Base-by-base conservation (phyloP, 2,329 filamentous ascomycete species). In the Fusarium siculi region DNA sequence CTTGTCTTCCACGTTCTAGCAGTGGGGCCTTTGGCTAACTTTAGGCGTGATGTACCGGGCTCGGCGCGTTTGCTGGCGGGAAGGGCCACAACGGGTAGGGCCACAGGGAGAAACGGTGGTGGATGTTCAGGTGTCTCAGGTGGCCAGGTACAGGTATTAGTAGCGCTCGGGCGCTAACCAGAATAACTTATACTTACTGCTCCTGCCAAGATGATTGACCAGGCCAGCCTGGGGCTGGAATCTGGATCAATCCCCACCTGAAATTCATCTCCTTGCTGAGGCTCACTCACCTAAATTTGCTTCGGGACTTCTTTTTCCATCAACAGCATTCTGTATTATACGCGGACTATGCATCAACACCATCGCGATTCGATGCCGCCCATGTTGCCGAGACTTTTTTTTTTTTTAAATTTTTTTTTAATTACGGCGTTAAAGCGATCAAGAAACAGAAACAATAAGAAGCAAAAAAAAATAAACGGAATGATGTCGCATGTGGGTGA, bases 41-140 rank as follows among this genome's bases (percentile, higher is more conserved):
- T 49, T 36, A 49, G 54, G 40, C 36, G 30, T 11, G 23, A 49
- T 47, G 40, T 34, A 34, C 40, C 54, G 21, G 37, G 32, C 49
- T 28, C 52, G 37, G 36, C 25, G 30, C 40, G 40, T 63, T 63
- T 66, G 50, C 32, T 59, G 39, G 52, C 57, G 65, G 34, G 34
- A 53, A 53, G 50, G 34, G 50, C 34, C 47, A 52, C n/a, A 52
- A 34, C n/a, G 47, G 32, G 49, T 32, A 52, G 49, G 32, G 59
- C 42, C 66, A 60, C 69, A 62, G 64, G 63, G 63, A 68, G 43
- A 63, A 68, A 56, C 64, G 66, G 66, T 69, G 65, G 58, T 55
- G 65, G 66, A 42, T 65, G 49, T 42, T 74, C 68, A 74, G 72
- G 53, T 66, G 72, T 74, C 68, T 74, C 72, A 74, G 72, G 72